Evolutionary conservation across 2,329 filamentous ascomycete genomes (phyloP), one percentile per base, ranked within the genome.

Genomic region (Ophiostoma populinum): DNA sequence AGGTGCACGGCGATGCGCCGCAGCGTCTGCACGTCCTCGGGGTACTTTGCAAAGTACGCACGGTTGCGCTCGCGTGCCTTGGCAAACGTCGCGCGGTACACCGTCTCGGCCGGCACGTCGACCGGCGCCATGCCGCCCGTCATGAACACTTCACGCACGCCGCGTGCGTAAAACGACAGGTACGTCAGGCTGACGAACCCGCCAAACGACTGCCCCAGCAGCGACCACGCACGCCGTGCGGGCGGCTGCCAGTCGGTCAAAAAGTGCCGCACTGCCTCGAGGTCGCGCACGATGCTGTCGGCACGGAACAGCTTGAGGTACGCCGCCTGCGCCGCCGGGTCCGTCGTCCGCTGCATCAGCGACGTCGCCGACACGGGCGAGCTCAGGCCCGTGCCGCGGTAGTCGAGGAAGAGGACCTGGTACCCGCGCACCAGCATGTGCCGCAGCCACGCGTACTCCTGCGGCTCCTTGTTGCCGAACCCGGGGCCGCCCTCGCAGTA

Each of bases 141-240:
- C 22, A 86, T 63, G 51, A 92, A 95, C 17, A 73, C 72, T 57
- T 95, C 87, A 20, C 74, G 71, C 17, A 95, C 56, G 1, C 80
- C 79, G 38, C 83, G 67, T 0, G 82, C 81, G 46, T 70, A 75
- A 51, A 80, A 74, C 3, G 80, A 90, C 12, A 95, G 67, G 53
- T 94, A 95, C 7, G 79, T 87, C 22, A 83, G 62, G 32, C 65
- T 67, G 49, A 85, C 81, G 54, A 93, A 94, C 1, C 87, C 87
- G 25, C 87, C 87, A 53, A 92, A 95, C 12, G 78, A 86, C 57
- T 94, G 87, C 7, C 87, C 87, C 42, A 92, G 77, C 20, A 90
- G 67, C 39, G 75, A 79, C 87, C 86, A 94, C 51, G 76, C 75
- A 50, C 79, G 74, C 16, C 67, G 60, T 4, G 7, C 10, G 17